Evolutionary conservation across 805 yeast genomes (phyloP).

Genomic region (Metschnikowia reukaufii): DNA sequence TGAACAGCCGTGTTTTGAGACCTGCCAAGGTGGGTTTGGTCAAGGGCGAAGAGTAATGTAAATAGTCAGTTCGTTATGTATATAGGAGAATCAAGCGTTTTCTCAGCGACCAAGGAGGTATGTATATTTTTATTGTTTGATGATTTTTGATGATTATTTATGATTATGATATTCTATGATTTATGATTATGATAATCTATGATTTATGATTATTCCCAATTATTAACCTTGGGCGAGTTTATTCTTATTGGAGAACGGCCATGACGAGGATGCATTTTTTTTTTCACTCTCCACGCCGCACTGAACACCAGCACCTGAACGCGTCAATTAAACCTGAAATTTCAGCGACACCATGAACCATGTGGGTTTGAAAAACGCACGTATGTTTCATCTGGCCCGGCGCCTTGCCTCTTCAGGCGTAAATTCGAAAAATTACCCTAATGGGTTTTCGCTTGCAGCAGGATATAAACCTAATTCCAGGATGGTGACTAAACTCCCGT

Average conservation of each 20-base stretch:
- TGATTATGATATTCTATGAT: too few species aligned
- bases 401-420: background rate
- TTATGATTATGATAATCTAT: too few species aligned
- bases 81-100: background rate
- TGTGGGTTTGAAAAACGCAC: background rate
- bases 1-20: conserved; percentile 84
- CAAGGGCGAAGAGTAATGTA: conserved; percentile 41
- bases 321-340: too few species aligned
- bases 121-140: too few species aligned
- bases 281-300: background rate
- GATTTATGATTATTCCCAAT: too few species aligned
- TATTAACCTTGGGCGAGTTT: too few species aligned
- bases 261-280: too few species aligned
- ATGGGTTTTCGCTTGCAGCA: conserved; percentile 11
- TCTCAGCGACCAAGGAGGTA: background rate
- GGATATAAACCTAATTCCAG: conserved; percentile 14
- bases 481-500: conserved; percentile 14
- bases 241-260: too few species aligned
- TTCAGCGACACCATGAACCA: background rate
- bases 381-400: background rate
- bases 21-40: conserved; percentile 97
- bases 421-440: background rate
- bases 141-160: too few species aligned
- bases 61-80: conserved; percentile 8
- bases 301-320: background rate